Conservation (phyloP, 306 rosid genomes). For the Dalbergia oliveri region DNA sequence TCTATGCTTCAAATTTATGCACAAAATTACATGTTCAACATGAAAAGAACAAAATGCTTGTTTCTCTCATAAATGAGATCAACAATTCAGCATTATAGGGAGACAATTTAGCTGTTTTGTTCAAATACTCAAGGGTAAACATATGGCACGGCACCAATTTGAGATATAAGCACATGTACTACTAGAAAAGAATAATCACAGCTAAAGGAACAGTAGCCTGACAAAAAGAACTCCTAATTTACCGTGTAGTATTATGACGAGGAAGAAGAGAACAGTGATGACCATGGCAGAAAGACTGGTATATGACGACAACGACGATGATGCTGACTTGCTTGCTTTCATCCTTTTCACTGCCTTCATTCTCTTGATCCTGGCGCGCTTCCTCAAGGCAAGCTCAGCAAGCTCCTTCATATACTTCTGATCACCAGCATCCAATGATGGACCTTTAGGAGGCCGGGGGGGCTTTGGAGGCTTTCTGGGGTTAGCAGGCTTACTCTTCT, state of each 20-base stretch:
- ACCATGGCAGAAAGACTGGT: constrained; percentile 65
- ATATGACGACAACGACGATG: constrained; percentile 51
- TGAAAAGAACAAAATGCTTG: constrained; percentile 14
- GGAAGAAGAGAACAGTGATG: constrained; percentile 66
- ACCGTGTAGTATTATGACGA: constrained; percentile 70
- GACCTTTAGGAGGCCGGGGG: constrained; percentile 80
- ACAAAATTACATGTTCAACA: not conserved
- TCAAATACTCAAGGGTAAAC: constrained; percentile 15
- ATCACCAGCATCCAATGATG: constrained; percentile 75
- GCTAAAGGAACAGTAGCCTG: not conserved
- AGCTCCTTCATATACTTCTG: constrained; percentile 69
- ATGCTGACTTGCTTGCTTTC: constrained; percentile 59
- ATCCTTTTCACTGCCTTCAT: constrained; percentile 63
- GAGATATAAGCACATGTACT: not conserved
- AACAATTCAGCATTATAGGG: constrained; percentile 4
- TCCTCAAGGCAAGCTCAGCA: constrained; percentile 66
- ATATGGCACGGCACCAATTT: no score
- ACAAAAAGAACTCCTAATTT: constrained; percentile 37
- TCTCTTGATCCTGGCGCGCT: constrained; percentile 70
- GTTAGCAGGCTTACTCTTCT: constrained; percentile 45
- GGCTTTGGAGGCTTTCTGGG: constrained; percentile 72
- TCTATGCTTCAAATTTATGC: constrained; percentile 22
- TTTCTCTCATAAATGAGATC: not conserved
- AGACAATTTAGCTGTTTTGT: constrained; percentile 9
- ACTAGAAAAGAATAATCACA: constrained; percentile 31